phyloP scores from a whole-genome alignment of 805 yeast genomes.

The Yarrowia yakushimensis region DNA sequence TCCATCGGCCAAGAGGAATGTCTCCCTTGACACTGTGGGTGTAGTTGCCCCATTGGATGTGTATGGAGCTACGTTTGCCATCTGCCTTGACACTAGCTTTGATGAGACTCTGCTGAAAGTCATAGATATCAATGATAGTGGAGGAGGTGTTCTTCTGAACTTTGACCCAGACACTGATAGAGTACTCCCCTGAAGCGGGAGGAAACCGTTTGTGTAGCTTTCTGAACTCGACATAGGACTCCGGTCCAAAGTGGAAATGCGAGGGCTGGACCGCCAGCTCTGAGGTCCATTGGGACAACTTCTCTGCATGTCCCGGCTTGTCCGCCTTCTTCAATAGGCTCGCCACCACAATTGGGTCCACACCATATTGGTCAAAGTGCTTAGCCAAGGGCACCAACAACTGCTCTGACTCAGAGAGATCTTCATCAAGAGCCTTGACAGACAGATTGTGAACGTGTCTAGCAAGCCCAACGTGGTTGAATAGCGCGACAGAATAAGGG shows the following conservation, averaged over 20 bases:
- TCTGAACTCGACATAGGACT: conserved; percentile 1
- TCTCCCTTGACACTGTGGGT: conserved; percentile 11
- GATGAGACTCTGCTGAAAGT: conserved; percentile 16
- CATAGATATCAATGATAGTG: conserved; percentile 15
- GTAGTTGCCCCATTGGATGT: conserved; percentile 16
- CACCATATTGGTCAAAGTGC: conserved; percentile 5
- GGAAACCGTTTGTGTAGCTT: conserved; percentile 10
- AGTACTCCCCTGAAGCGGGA: conserved; percentile 19
- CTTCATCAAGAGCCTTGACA: neutral
- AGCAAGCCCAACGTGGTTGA: conserved; percentile 5
- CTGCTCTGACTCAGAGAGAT: neutral
- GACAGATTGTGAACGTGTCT: neutral
- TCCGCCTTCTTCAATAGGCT: neutral
- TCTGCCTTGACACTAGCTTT: neutral
- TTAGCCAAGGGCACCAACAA: neutral
- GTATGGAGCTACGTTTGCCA: neutral
- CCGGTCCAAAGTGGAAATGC: neutral
- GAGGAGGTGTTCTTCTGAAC: neutral
- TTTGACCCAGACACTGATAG: conserved; percentile 10
- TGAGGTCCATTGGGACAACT: conserved; percentile 1
- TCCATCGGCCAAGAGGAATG: neutral
- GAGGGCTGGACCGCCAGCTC: neutral
- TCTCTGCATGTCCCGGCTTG: conserved; percentile 5
- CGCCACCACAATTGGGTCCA: conserved; percentile 8
- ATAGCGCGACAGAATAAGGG: conserved; percentile 2